Evolutionary conservation across 148 eudicot genomes (phyloP).

Genomic region (Persicaria maculosa): DNA sequence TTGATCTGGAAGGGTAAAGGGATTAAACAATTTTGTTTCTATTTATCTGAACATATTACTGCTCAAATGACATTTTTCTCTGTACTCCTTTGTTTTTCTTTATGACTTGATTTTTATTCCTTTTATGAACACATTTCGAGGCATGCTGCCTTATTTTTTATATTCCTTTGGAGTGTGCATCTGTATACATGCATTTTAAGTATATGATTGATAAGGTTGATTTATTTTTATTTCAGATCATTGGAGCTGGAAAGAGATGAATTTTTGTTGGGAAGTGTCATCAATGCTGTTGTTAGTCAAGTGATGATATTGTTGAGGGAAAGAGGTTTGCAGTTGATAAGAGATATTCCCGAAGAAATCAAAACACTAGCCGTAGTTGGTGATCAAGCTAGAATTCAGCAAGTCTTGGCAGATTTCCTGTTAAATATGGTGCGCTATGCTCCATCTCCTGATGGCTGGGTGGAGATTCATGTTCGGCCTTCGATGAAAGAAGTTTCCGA

Average conservation of each 20-base stretch:
- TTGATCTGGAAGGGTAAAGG: not conserved
- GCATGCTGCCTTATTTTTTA: too few species aligned
- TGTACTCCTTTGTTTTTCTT: not conserved
- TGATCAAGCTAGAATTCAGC: constrained; percentile 83
- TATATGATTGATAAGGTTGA: not conserved
- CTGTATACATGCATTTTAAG: not conserved
- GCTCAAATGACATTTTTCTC: too few species aligned
- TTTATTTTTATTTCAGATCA: constrained; percentile 29
- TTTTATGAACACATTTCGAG: not conserved
- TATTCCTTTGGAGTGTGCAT: not conserved
- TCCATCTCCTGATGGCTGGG: constrained; percentile 90
- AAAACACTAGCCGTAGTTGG: constrained; percentile 65
- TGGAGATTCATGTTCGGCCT: constrained; percentile 74
- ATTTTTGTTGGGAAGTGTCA: constrained; percentile 65
- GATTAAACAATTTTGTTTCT: not conserved
- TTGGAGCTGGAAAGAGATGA: constrained; percentile 64
- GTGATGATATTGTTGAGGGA: constrained; percentile 67
- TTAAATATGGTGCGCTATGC: constrained; percentile 76
- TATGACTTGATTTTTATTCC: not conserved
- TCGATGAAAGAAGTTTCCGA: constrained; percentile 49
- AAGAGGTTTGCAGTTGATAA: constrained; percentile 71
- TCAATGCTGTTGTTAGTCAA: constrained; percentile 91
- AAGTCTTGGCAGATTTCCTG: constrained; percentile 69
- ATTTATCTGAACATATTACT: too few species aligned
- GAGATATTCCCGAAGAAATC: constrained; percentile 85